Percentiles rank a stretch among this genome's conserved stretches.
phyloP scores from a whole-genome alignment of 768 basidiomycete genomes.

The Sporobolomyces phaffii region DNA sequence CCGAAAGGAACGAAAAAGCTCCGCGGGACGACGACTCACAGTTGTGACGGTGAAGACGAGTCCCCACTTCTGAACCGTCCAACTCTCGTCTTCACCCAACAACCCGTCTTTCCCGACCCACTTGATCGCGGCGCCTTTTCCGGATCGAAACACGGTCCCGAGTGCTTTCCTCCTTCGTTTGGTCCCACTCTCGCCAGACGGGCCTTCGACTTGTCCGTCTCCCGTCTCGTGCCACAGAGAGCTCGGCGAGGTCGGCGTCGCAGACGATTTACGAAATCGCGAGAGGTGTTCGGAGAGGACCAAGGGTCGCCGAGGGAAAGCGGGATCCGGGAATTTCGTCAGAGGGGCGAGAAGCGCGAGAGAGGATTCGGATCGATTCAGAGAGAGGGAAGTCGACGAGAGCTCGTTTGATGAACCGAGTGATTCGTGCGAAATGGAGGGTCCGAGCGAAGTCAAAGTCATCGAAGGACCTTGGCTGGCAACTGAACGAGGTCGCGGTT shows the following conservation, averaged over 20 bases:
- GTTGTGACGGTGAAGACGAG: constrained; percentile 56
- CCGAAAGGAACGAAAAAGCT: neutral
- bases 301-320: constrained; percentile 3
- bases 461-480: neutral
- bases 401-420: neutral
- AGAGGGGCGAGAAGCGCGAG: constrained; percentile 11
- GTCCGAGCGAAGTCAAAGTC: neutral
- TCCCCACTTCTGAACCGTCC: constrained; percentile 62
- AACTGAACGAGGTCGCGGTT: too few relatives aligned
- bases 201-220: neutral
- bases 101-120: constrained; percentile 13
- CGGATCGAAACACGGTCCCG: neutral
- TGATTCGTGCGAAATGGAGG: neutral
- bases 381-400: neutral
- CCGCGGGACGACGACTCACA: constrained; percentile 47
- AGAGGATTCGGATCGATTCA: neutral
- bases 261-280: neutral
- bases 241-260: neutral
- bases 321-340: constrained; percentile 11
- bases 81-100: constrained; percentile 49
- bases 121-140: constrained; percentile 11
- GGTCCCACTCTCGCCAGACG: neutral
- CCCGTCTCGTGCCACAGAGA: constrained; percentile 2
- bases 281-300: constrained; percentile 8
- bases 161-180: neutral